phyloP scores from a whole-genome alignment of 345 rosid species.

The Gossypium bickii region DNA sequence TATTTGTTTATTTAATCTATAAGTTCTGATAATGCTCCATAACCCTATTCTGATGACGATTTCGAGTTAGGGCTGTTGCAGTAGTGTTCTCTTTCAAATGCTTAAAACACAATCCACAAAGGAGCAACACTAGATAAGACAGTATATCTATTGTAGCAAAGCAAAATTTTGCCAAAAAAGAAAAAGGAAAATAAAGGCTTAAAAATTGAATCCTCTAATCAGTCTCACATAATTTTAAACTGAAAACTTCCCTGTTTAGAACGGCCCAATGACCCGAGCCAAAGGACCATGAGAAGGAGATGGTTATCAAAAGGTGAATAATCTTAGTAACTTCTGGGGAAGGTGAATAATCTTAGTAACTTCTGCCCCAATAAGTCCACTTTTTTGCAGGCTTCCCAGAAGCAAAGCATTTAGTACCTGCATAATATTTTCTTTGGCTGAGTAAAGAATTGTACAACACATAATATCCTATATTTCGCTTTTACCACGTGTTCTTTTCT shows the following conservation, averaged over 20 bases:
- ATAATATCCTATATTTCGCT: not conserved
- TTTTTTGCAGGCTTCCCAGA: constrained; percentile 87
- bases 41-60: too few species aligned
- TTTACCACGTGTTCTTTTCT: not conserved
- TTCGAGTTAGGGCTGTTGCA: too few species aligned
- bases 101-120: too few species aligned
- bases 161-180: not conserved
- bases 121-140: too few species aligned
- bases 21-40: too few species aligned
- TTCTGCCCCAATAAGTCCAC: constrained; percentile 98
- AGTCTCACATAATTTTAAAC: not conserved
- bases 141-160: not conserved
- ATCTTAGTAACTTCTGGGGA: constrained; percentile 70
- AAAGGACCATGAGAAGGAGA: not conserved
- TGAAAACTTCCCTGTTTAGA: not conserved
- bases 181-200: not conserved
- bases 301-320: not conserved
- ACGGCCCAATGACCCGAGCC: not conserved
- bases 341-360: constrained; percentile 39
- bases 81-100: too few species aligned
- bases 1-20: too few species aligned
- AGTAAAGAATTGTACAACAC: not conserved
- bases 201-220: not conserved
- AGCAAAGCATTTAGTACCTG: constrained; percentile 85
- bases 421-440: not conserved